phyloP scores from a whole-genome alignment of 2,329 filamentous ascomycete genomes.

The Penicillium sp. region DNA sequence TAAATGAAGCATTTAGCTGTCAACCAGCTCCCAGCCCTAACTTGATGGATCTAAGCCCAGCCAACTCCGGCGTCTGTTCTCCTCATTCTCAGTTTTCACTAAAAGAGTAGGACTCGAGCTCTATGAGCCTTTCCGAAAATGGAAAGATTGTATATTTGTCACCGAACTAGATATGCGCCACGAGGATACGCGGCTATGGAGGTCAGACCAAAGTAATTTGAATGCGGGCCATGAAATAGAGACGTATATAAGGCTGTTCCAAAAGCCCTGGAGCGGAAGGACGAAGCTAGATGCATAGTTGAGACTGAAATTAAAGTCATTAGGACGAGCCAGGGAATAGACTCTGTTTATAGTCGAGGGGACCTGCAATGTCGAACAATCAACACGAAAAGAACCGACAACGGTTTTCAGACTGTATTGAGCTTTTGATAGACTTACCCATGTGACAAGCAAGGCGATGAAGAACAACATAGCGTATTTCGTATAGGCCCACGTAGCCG shows the following conservation, averaged over 20 bases:
- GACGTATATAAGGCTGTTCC: constrained; percentile 77
- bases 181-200: neutral
- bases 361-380: constrained; percentile 38
- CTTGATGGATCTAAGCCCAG: neutral
- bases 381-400: neutral
- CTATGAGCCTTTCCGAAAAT: neutral
- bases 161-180: neutral
- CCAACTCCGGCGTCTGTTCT: constrained; percentile 1
- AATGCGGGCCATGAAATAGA: constrained; percentile 67
- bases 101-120: neutral
- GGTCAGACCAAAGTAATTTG: constrained; percentile 32
- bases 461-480: constrained; percentile 43
- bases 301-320: constrained; percentile 56
- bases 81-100: neutral
- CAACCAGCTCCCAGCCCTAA: neutral
- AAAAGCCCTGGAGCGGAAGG: constrained; percentile 77
- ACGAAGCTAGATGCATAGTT: constrained; percentile 71
- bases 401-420: neutral
- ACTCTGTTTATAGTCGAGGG: constrained; percentile 75
- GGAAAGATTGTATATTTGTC: neutral
- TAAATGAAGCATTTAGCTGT: neutral
- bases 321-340: constrained; percentile 62
- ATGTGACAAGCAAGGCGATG: constrained; percentile 43
- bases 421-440: constrained; percentile 25
- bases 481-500: constrained; percentile 40